Evolutionary conservation across 2,329 filamentous ascomycete species (phyloP).

Genomic region (Monilinia aucupariae): DNA sequence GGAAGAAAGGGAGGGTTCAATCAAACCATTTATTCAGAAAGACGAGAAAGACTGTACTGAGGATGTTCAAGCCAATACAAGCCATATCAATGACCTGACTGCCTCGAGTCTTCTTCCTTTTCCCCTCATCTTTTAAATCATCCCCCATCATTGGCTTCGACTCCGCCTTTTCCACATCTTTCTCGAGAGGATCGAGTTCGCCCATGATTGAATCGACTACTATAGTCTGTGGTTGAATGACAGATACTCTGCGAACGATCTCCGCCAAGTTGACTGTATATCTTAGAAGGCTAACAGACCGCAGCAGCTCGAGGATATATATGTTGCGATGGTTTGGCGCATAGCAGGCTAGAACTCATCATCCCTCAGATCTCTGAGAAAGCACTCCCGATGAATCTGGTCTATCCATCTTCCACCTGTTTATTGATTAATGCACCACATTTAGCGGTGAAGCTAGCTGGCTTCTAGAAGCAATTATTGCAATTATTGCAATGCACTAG

Average conservation of each 20-base stretch:
- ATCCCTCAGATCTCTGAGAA: too few species aligned
- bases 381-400: too few species aligned
- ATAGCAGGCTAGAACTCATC: not conserved
- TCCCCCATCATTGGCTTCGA: slow-evolving; percentile 22
- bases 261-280: not conserved
- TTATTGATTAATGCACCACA: too few species aligned
- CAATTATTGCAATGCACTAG: too few species aligned
- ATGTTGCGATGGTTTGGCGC: not conserved
- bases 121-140: slow-evolving; percentile 13
- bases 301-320: not conserved
- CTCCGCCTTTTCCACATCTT: slow-evolving; percentile 30
- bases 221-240: not conserved
- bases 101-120: slow-evolving; percentile 17
- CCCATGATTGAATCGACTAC: not conserved
- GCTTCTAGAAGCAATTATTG: too few species aligned
- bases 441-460: too few species aligned
- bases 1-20: not conserved
- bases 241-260: not conserved
- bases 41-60: slow-evolving; percentile 40
- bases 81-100: slow-evolving; percentile 25
- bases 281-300: not conserved
- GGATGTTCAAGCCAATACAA: slow-evolving; percentile 41
- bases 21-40: slow-evolving; percentile 43
- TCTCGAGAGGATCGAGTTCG: slow-evolving; percentile 15
- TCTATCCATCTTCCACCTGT: too few species aligned